Base-by-base conservation (phyloP, 805 yeast species). In the Schizosaccharomyces octosporus region DNA sequence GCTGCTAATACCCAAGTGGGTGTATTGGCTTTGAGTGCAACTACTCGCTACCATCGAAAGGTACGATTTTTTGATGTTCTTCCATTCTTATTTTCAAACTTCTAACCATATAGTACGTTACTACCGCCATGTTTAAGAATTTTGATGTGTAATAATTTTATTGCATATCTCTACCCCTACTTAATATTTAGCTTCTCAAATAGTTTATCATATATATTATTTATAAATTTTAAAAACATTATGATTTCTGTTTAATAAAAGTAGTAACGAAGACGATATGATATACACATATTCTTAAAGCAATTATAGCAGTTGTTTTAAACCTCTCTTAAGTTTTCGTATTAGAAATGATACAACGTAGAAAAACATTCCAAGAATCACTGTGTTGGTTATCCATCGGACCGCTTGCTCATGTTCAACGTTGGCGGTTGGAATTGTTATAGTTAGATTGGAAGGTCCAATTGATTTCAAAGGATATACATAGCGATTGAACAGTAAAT, bases 1-100 rank as follows among this genome's bases (percentile, higher is more conserved):
- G 89, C 97, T 6, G 87, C 96, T 11, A 83, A 93, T 65, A 89
- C 89, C 67, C 87, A 89, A 69, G 95, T 89, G 69, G 88, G 87
- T 70, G 90, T 95, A 0, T 75, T 89, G 63, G 95, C 97, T 6
- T 97, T 89, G 59, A 96, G 96, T 2, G 81, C 88, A 51, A 87
- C 89, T 24, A 89, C 87, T 43, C 78, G 97, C 69, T 89, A 89
- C 73, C 83, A 85, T 70, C 76, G 87, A 63, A 87, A 84, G 72
- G 57, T 51, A 51, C 3, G 57, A 17, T 17, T 17, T 21, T 51
- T 7, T 29, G 7, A 19, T 6, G 17, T 9, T 19, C 57, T 27
- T 27, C 27, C 3, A 27, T 27, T 27, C 19, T 29, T 21, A 7
- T 24, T 21, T 17, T 21, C 27, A 11, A 27, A 29, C 39, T 27